Evolutionary conservation across 2,329 filamentous ascomycete species (phyloP).

Genomic region (Trichophyton rubrum): DNA sequence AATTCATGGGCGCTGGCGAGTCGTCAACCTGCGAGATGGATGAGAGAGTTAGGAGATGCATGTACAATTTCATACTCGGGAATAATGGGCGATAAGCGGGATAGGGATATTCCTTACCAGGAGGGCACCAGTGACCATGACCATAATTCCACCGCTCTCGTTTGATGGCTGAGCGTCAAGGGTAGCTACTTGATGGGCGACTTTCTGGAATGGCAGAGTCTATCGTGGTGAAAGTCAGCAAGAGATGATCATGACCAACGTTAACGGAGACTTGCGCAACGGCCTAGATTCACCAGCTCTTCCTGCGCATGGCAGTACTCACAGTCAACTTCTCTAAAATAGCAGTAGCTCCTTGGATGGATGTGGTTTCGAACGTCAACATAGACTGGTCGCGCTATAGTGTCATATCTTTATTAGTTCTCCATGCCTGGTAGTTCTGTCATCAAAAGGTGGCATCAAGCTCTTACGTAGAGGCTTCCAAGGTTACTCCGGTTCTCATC

Average conservation of each 20-base stretch:
- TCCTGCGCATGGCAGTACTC: slow-evolving; percentile 23
- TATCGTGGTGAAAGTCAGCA: slow-evolving; percentile 28
- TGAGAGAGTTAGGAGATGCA: neutral
- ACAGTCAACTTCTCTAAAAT: slow-evolving; percentile 79
- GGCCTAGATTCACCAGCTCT: neutral
- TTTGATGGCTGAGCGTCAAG: slow-evolving; percentile 71
- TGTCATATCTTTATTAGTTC: slow-evolving; percentile 4
- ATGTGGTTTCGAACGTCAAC: slow-evolving; percentile 76
- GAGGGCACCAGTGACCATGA: slow-evolving; percentile 78
- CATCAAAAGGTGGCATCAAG: neutral
- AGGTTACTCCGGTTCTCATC: slow-evolving; percentile 57
- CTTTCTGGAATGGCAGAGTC: slow-evolving; percentile 67
- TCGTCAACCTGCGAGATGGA: slow-evolving; percentile 57
- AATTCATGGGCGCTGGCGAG: slow-evolving; percentile 76
- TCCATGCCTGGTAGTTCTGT: neutral
- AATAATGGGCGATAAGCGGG: neutral
- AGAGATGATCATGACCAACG: neutral
- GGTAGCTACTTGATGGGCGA: slow-evolving; percentile 64
- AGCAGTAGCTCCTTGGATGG: slow-evolving; percentile 47
- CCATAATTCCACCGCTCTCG: slow-evolving; percentile 58
- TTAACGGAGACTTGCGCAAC: neutral
- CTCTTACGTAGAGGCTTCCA: slow-evolving; percentile 60
- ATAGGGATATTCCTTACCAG: slow-evolving; percentile 46
- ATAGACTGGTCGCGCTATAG: slow-evolving; percentile 67
- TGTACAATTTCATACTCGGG: neutral